A percentile compares a stretch with the other conserved stretches of the same genome.
phyloP scores from a whole-genome alignment of 2,329 filamentous ascomycete species.

The Metarhizium brunneum region DNA sequence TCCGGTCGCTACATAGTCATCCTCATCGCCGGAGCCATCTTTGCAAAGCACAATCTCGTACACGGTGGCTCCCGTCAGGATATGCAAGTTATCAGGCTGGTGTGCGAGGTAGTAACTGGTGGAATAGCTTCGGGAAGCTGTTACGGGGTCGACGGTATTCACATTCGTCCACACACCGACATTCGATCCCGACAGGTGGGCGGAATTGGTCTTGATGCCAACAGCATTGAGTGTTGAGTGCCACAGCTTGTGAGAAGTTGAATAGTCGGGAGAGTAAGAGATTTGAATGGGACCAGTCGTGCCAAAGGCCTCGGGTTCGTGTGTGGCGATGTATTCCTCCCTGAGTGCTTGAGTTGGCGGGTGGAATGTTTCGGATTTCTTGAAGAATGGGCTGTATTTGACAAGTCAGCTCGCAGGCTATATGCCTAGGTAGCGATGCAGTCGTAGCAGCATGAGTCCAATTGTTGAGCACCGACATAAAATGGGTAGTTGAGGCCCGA shows the following conservation, averaged over 20 bases:
- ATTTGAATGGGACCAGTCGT: conserved; percentile 37
- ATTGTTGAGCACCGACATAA: too few species aligned
- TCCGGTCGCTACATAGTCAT: conserved; percentile 18
- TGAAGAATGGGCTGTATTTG: conserved; percentile 37
- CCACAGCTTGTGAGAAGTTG: conserved; percentile 34
- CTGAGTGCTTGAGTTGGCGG: conserved; percentile 24
- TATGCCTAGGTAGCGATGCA: too few species aligned
- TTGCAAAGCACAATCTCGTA: conserved; percentile 17
- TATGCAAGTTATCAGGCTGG: conserved; percentile 31
- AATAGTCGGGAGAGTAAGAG: conserved; percentile 32
- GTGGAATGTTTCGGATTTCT: conserved; percentile 39
- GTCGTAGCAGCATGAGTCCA: too few species aligned
- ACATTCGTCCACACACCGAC: conserved; percentile 41
- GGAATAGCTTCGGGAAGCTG: conserved; percentile 37
- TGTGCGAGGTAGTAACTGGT: conserved; percentile 31
- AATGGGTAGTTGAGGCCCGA: too few species aligned
- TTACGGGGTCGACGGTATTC: conserved; percentile 36
- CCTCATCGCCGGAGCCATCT: conserved; percentile 4
- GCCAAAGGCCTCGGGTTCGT: conserved; percentile 32
- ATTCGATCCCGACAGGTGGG: conserved; percentile 39
- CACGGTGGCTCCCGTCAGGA: conserved; percentile 21
- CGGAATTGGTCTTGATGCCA: conserved; percentile 28
- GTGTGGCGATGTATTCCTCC: conserved; percentile 25
- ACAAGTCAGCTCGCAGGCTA: neutral
- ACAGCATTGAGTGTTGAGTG: conserved; percentile 36